Conservation (phyloP, 495 filamentous ascomycete species). For the Massariosphaeria phaeospora region DNA sequence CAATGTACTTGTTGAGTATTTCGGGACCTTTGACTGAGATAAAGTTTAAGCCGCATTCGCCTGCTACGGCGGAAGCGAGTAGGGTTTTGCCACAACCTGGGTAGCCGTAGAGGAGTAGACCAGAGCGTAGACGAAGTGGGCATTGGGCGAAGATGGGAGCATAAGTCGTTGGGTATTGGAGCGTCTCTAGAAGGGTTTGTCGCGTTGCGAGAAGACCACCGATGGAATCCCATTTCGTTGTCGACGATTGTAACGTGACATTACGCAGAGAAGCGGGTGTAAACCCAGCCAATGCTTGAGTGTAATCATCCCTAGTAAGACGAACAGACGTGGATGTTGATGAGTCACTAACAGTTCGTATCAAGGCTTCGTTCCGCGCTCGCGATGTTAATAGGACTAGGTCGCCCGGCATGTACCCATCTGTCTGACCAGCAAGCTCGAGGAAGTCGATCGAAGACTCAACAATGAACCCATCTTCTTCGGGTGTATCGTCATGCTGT, state of each 20-base stretch:
- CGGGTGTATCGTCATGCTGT: conserved; percentile 37
- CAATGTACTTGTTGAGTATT: conserved; percentile 98
- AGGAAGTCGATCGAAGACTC: conserved; percentile 80
- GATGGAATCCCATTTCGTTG: conserved; percentile 82
- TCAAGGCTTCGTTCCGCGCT: conserved; percentile 85
- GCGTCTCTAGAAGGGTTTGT: conserved; percentile 80
- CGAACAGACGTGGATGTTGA: conserved; percentile 45
- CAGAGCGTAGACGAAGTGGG: conserved; percentile 85
- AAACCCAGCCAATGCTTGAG: conserved; percentile 78
- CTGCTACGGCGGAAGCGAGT: conserved; percentile 86
- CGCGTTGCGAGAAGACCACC: conserved; percentile 83
- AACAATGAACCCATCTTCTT: conserved; percentile 54
- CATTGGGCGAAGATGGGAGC: conserved; percentile 96
- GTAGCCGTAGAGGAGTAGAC: conserved; percentile 86
- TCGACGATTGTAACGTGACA: conserved; percentile 84
- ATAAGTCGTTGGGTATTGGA: conserved; percentile 96
- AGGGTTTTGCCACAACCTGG: conserved; percentile 96
- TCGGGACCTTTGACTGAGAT: conserved; percentile 97
- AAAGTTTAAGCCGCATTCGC: conserved; percentile 95
- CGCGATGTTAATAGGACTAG: conserved; percentile 78
- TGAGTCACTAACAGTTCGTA: conserved; percentile 55
- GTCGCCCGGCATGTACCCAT: conserved; percentile 97
- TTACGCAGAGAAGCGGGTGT: conserved; percentile 91
- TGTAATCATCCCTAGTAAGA: conserved; percentile 70
- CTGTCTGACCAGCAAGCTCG: conserved; percentile 84